Conservation (phyloP, 1,139 yeast species). For the Protomyces inouyei region DNA sequence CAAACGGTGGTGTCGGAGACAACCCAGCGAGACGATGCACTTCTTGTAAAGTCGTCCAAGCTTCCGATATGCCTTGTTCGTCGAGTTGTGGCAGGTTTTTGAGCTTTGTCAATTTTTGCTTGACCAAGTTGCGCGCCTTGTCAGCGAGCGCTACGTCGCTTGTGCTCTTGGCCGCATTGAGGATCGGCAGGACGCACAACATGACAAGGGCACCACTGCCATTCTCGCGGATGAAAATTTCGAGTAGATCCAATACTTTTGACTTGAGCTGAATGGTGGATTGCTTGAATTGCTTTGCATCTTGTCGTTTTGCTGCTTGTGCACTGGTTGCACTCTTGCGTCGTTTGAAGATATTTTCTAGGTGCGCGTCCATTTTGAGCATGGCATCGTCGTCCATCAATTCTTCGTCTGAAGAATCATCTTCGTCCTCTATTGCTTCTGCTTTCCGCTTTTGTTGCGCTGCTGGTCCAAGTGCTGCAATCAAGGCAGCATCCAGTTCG, state of each 20-base stretch:
- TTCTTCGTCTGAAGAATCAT: conserved; percentile 44
- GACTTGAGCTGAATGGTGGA: conserved; percentile 70
- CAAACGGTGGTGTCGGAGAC: conserved; percentile 49
- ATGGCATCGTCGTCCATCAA: conserved; percentile 95
- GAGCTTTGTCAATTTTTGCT: conserved; percentile 48
- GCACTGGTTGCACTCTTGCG: conserved; percentile 33
- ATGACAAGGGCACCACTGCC: conserved; percentile 46
- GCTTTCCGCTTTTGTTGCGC: neutral
- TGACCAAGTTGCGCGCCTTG: conserved; percentile 68
- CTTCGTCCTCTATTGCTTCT: conserved; percentile 33
- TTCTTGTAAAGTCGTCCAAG: conserved; percentile 34
- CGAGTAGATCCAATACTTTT: conserved; percentile 71
- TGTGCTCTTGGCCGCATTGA: conserved; percentile 60
- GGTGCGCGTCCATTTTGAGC: conserved; percentile 88
- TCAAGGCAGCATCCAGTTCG: conserved; percentile 56
- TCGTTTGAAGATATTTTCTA: conserved; percentile 72
- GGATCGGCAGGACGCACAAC: conserved; percentile 54
- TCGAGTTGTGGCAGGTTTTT: conserved; percentile 1
- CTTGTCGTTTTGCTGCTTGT: conserved; percentile 33
- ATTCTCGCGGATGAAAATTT: conserved; percentile 51
- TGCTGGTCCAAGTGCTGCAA: neutral
- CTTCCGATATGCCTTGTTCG: conserved; percentile 5
- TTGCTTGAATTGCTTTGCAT: conserved; percentile 49
- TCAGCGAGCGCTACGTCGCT: conserved; percentile 64
- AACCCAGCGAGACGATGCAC: conserved; percentile 46